Evolutionary conservation across 441 rosid species (phyloP).

Genomic region (Mallotus japonicus): DNA sequence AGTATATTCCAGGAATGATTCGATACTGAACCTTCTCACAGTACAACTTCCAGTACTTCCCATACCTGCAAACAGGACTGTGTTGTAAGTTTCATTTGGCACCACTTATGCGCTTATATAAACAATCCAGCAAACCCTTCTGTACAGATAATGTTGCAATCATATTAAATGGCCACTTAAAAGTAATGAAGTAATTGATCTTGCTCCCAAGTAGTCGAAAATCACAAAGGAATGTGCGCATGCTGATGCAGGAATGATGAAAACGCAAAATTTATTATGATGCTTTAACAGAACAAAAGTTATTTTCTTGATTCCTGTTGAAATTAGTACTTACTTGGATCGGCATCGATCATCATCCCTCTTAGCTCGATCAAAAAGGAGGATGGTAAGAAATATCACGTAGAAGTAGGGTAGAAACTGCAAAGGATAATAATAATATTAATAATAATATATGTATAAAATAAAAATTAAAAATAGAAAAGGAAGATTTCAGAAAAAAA

Average conservation of each 20-base stretch:
- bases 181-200: too few relatives aligned
- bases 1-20: conserved; percentile 81
- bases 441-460: background rate
- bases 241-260: background rate
- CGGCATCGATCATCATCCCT: conserved; percentile 90
- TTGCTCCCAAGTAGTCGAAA: too few relatives aligned
- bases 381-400: conserved; percentile 78
- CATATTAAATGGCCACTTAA: too few relatives aligned
- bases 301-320: background rate
- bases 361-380: conserved; percentile 87
- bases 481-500: conserved; percentile 1
- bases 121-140: too few relatives aligned
- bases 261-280: background rate
- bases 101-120: too few relatives aligned
- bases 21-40: conserved; percentile 77
- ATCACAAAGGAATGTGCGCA: too few relatives aligned
- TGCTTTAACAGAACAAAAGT: background rate
- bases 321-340: conserved; percentile 65
- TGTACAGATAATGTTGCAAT: too few relatives aligned
- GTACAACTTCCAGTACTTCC: conserved; percentile 84
- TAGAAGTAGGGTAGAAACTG: conserved; percentile 95
- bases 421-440: conserved; percentile 1
- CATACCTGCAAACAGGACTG: conserved; percentile 55
- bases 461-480: background rate
- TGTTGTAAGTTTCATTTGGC: conserved; percentile 3